phyloP scores from a whole-genome alignment of 345 rosid genomes.

The Hibiscus tridactylites region DNA sequence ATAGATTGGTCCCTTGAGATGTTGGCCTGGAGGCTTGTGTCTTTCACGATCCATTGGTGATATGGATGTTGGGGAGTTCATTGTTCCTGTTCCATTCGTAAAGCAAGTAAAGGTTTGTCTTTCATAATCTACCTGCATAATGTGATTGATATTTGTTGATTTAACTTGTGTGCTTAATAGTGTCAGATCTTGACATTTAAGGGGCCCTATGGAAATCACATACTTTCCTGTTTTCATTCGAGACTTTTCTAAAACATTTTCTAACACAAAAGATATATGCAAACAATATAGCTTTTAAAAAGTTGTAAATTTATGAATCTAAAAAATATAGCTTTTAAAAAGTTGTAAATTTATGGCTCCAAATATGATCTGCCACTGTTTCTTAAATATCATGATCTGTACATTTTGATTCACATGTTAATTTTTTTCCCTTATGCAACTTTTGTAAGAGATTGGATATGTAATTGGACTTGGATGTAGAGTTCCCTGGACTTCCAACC shows the following conservation, averaged over 20 bases:
- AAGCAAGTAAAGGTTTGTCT: constrained; percentile 16
- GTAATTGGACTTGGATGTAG: neutral
- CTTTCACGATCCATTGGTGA: neutral
- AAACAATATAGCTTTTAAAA: too few species aligned
- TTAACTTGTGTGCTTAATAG: neutral
- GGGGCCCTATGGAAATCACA: neutral
- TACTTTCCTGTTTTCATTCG: neutral
- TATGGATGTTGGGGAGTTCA: neutral
- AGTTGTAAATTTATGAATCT: too few species aligned
- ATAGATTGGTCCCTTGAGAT: neutral
- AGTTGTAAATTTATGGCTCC: too few species aligned
- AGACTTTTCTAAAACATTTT: neutral
- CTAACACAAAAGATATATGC: too few species aligned
- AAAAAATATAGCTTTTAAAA: too few species aligned
- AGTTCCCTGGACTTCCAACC: neutral
- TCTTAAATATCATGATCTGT: neutral
- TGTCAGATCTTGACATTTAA: neutral
- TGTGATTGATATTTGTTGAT: neutral
- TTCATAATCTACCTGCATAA: constrained; percentile 4
- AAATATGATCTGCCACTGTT: neutral
- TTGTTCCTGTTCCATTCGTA: neutral
- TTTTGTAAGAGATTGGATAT: neutral
- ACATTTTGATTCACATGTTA: neutral
- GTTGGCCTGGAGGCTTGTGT: neutral
- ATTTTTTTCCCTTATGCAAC: neutral